Evolutionary conservation across 768 basidiomycete species (phyloP).

Genomic region (Tremella fuciformis): DNA sequence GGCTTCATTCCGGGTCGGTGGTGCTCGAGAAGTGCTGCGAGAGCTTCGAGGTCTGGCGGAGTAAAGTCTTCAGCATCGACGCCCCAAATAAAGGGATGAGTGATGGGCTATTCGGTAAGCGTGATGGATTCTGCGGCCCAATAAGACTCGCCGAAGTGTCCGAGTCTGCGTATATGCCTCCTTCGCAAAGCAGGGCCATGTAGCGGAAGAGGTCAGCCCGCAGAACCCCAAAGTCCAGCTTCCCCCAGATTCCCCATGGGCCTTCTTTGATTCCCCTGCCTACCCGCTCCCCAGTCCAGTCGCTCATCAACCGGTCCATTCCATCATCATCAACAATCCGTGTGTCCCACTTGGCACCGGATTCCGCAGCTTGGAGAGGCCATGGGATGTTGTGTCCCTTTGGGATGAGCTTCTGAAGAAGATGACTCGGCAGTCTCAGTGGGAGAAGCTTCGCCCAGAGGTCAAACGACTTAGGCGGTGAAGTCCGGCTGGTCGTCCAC

Average conservation of each 20-base stretch:
- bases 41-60: slow-evolving; percentile 16
- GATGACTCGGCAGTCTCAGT: slow-evolving; percentile 9
- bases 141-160: slow-evolving; percentile 22
- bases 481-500: slow-evolving; percentile 18
- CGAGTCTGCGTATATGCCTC: slow-evolving; percentile 27
- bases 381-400: not conserved
- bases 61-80: slow-evolving; percentile 12
- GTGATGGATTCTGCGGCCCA: not conserved
- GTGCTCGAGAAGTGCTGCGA: slow-evolving; percentile 9
- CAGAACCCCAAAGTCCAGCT: slow-evolving; percentile 17
- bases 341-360: slow-evolving; percentile 21
- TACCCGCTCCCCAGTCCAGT: slow-evolving; percentile 20
- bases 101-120: slow-evolving; percentile 17
- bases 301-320: slow-evolving; percentile 20
- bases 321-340: slow-evolving; percentile 17
- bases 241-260: slow-evolving; percentile 20
- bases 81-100: slow-evolving; percentile 30
- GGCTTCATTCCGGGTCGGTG: not conserved
- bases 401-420: not conserved
- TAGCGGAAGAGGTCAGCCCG: slow-evolving; percentile 27
- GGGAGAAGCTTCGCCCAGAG: slow-evolving; percentile 21
- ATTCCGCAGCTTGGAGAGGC: slow-evolving; percentile 9
- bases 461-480: slow-evolving; percentile 8
- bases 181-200: slow-evolving; percentile 17
- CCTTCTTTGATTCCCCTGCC: slow-evolving; percentile 10